These are phyloP conservation scores for Aspergillus incahuasiensis DNA, from an alignment of 495 filamentous ascomycete genomes.

Conservation along the genomic window DNA sequence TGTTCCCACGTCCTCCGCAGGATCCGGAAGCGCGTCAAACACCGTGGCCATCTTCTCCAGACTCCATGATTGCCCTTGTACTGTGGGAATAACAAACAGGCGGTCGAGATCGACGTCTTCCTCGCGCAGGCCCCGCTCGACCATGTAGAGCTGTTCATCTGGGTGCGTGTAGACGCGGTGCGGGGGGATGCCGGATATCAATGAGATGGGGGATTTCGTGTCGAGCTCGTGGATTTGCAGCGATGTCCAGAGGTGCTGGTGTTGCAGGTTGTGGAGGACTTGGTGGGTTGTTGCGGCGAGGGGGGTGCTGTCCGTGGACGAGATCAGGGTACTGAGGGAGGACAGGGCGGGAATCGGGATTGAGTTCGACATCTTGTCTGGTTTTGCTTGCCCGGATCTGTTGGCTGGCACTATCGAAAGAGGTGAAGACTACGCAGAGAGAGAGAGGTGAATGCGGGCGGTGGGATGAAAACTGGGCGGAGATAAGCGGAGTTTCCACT, in stretches of 20 bases:
- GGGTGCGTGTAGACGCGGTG: slow-evolving; percentile 85
- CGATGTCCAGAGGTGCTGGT: slow-evolving; percentile 82
- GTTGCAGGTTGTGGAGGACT: slow-evolving; percentile 73
- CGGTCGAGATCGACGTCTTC: slow-evolving; percentile 52
- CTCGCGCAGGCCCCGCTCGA: slow-evolving; percentile 51
- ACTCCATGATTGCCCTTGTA: slow-evolving; percentile 79
- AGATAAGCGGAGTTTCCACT: slow-evolving; percentile 16
- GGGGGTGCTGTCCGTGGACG: slow-evolving; percentile 24
- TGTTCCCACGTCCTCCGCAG: slow-evolving; percentile 9
- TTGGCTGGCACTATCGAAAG: too few relatives aligned
- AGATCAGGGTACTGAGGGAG: slow-evolving; percentile 32
- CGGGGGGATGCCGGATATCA: slow-evolving; percentile 87
- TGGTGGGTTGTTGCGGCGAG: slow-evolving; percentile 54
- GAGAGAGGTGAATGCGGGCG: background rate
- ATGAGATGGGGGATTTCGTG: slow-evolving; percentile 41
- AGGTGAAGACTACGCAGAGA: too few relatives aligned
- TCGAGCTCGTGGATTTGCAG: slow-evolving; percentile 53
- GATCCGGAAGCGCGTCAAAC: slow-evolving; percentile 65
- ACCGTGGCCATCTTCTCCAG: slow-evolving; percentile 68
- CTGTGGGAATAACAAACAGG: slow-evolving; percentile 85
- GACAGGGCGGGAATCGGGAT: slow-evolving; percentile 18
- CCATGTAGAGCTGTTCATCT: slow-evolving; percentile 78
- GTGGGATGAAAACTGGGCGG: slow-evolving; percentile 14
- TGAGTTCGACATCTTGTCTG: slow-evolving; percentile 1
- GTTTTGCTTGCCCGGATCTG: background rate